Evolutionary conservation across 2,329 filamentous ascomycete species (phyloP).

Genomic region (Colletotrichum horii): DNA sequence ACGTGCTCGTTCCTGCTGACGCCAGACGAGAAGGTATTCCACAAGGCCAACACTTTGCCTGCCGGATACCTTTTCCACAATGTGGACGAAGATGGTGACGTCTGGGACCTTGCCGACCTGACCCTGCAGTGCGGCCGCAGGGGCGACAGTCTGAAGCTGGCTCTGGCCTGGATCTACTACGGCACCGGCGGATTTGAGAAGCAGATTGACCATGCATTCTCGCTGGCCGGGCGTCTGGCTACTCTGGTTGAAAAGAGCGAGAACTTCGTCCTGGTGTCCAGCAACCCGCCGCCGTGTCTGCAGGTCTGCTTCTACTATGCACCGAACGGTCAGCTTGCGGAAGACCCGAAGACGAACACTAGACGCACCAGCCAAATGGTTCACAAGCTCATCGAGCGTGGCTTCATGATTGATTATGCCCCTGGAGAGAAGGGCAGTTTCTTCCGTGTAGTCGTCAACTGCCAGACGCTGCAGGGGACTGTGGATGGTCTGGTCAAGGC

Average conservation of each 20-base stretch:
- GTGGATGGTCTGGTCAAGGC: constrained; percentile 59
- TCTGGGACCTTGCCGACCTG: constrained; percentile 90
- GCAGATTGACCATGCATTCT: constrained; percentile 77
- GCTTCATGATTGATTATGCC: constrained; percentile 68
- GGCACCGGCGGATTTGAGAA: constrained; percentile 74
- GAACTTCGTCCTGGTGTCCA: constrained; percentile 74
- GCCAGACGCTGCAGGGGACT: constrained; percentile 56
- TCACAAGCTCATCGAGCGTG: constrained; percentile 50
- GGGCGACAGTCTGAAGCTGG: constrained; percentile 86
- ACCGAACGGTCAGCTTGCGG: constrained; percentile 55
- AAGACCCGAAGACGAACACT: constrained; percentile 51
- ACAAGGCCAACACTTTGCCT: constrained; percentile 82
- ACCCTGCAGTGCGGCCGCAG: constrained; percentile 92
- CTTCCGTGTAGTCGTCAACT: constrained; percentile 65
- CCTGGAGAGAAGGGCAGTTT: constrained; percentile 61
- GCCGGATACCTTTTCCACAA: constrained; percentile 87
- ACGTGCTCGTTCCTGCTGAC: constrained; percentile 91
- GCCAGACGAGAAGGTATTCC: constrained; percentile 77
- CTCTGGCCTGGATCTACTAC: constrained; percentile 89
- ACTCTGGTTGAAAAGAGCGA: constrained; percentile 55
- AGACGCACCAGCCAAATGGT: constrained; percentile 54
- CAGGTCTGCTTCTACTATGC: constrained; percentile 96
- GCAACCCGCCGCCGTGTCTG: constrained; percentile 82
- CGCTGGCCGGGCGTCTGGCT: constrained; percentile 72
- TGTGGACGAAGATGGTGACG: constrained; percentile 55